Percentiles rank a stretch among this genome's conserved stretches.
Conservation (phyloP, 495 filamentous ascomycete species). For the Aspergillus bridgeri region DNA sequence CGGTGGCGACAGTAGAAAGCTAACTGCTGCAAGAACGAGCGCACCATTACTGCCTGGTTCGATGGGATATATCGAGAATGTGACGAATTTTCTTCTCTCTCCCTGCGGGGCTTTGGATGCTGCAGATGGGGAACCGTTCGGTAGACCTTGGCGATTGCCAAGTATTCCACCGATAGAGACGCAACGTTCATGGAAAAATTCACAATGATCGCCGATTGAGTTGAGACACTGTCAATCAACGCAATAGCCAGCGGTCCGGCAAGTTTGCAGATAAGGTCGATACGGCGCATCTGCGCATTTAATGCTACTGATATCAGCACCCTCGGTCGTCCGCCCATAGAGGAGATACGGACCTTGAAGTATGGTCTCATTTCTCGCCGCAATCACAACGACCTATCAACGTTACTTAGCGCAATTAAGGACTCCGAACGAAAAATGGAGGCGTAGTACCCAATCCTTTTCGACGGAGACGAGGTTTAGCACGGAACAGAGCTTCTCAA, state of each 20-base stretch:
- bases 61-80: no score
- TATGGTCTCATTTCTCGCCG: no score
- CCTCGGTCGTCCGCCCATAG: no score
- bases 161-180: slow-evolving; percentile 53
- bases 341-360: no score
- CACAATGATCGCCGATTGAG: slow-evolving; percentile 47
- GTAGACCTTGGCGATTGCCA: slow-evolving; percentile 54
- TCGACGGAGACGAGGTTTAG: slow-evolving; percentile 63
- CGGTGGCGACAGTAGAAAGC: background rate
- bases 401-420: no score
- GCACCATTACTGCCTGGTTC: no score
- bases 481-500: slow-evolving; percentile 53
- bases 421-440: no score
- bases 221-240: slow-evolving; percentile 42
- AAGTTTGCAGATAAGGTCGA: slow-evolving; percentile 71
- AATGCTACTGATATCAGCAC: no score
- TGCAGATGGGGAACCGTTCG: slow-evolving; percentile 35
- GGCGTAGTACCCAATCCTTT: slow-evolving; percentile 65
- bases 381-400: slow-evolving; percentile 40
- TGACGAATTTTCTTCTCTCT: no score
- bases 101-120: slow-evolving; percentile 8
- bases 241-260: slow-evolving; percentile 58
- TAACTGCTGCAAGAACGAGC: no score
- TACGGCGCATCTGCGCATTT: slow-evolving; percentile 65
- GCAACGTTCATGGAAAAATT: slow-evolving; percentile 36